Conservation (phyloP, 805 yeast genomes). For the Candida peoriensis region DNA sequence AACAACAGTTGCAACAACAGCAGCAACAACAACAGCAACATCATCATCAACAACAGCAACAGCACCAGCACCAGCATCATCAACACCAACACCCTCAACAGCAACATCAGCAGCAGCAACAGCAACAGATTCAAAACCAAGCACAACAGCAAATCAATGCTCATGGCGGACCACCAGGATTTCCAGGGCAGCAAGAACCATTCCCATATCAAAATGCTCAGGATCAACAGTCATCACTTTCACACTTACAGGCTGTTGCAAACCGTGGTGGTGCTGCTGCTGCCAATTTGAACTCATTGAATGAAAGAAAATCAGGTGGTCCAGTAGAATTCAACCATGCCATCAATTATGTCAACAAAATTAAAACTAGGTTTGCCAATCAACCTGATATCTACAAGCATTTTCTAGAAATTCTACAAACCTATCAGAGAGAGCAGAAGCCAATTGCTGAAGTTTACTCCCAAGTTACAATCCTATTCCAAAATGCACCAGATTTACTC, state of each 20-base stretch:
- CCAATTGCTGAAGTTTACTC: conserved; percentile 94
- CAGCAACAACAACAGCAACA: conserved; percentile 23
- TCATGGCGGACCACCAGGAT: conserved; percentile 6
- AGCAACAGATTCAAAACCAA: conserved; percentile 15
- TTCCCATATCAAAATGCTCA: conserved; percentile 9
- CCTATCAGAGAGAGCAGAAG: conserved; percentile 93
- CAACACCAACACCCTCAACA: conserved; percentile 18
- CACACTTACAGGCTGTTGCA: conserved; percentile 36
- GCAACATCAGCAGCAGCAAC: conserved; percentile 18
- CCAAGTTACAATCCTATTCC: conserved; percentile 84
- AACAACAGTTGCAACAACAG: conserved; percentile 4
- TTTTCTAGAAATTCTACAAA: conserved; percentile 90
- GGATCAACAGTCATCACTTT: conserved; percentile 22
- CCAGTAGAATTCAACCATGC: conserved; percentile 98
- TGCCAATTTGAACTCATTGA: background rate
- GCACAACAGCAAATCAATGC: conserved; percentile 18
- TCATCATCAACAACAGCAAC: conserved; percentile 21
- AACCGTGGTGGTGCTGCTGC: conserved; percentile 17
- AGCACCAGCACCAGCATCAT: conserved; percentile 12
- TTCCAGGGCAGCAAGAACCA: conserved; percentile 6
- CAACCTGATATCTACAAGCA: conserved; percentile 96
- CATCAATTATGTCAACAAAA: conserved; percentile 91
- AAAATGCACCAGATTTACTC: conserved; percentile 88
- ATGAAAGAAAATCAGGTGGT: conserved; percentile 30
- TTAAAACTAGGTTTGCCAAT: conserved; percentile 85